Base-by-base conservation (phyloP, 192 early-diverging fungal species). In the Rhizoclosmatium sp. region DNA sequence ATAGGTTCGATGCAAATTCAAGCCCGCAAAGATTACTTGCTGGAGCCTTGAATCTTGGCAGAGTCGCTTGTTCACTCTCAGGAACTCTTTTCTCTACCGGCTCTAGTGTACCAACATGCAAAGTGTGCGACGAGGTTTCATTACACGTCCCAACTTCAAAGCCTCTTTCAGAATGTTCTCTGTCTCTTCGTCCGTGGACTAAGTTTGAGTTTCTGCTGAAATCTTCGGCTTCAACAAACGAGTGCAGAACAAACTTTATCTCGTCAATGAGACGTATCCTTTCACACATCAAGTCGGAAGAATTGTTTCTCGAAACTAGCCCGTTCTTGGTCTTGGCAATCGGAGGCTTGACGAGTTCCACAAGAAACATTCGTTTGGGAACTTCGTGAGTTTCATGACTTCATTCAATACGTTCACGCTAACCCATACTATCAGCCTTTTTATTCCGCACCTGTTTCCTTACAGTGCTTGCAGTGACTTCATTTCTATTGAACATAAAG, bases 191-290 rank as follows among this genome's bases (percentile, higher is more conserved):
- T 9, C 75, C 75, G 41, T 76, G 75, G 75, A 23, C 16, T 7
- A 65, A 66, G 5, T 76, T 76, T 62, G 49, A 62, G 39, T 76
- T 76, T 54, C 54, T 76, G 10, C 40, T 76, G 64, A 23, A 76
- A n/a, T 31, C 31, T 0, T 31, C 31, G 0, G 31, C 31, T 31
- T 31, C 31, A 31, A 21, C 45, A n/a, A 47, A 76, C 9, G 47
- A 39, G 31, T 5, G 21, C 4, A 45, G 75, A 48, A 14, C 48
- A 14, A 16, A 16, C 3, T 66, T 76, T 23, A 21, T 76, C n/a
- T 7, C 21, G 10, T 65, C 62, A 23, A 61, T 76, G 3, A 4
- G n/a, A 49, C 12, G 49, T 3, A 41, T 76, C 16, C 21, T 76
- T 9, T 59, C 48, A 19, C 75, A 76, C 41, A 47, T 39, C 47